Evolutionary conservation across 345 rosid species (phyloP), one percentile per base, ranked within the genome.

Genomic region (Brassica nigra): DNA sequence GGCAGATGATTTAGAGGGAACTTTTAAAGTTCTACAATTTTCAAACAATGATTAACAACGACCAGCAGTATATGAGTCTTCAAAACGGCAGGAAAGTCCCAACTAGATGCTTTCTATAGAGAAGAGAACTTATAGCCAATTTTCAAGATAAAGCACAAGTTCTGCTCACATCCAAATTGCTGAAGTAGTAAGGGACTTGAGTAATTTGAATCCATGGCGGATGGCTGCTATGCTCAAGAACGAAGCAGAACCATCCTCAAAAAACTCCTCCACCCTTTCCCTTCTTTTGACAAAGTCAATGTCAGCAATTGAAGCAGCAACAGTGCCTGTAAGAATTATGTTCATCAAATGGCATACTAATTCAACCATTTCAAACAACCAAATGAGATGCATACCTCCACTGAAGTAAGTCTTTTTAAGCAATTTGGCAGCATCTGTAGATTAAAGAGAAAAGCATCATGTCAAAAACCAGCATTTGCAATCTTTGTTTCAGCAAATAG

Each of bases 221-320:
- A 95, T 73, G 47, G 98, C 90, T 83, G 94, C 89, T 86, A 95
- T 89, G 87, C 93, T 88, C 80, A 95, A 82, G 86, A 92, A 95
- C 62, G 99, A 88, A 80, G 78, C 75, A 72, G 97, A 91, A 31
- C 99, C 99, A 84, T 95, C 98, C 87, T 95, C 99, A 47, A 95
- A 91, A 76, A 78, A 86, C 82, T 91, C 99, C 70, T 95, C 98
- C 78, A 90, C 79, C 74, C 77, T 84, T 81, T 91, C 92, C 85
- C 99, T 90, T 84, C 96, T 89, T 85, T 84, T 95, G 49, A 95
- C 94, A 84, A 95, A 95, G 85, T 95, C 99, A 84, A 88, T 68
- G 77, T 95, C 99, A 76, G 99, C 98, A 86, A 91, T 90, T 62
- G 97, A 82, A 34, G 97, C 94, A 76, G 92, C 91, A 78, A 95